These are phyloP conservation scores for Articulospora tetracladia DNA, from an alignment of 495 filamentous ascomycete genomes.

Conservation along the genomic window DNA sequence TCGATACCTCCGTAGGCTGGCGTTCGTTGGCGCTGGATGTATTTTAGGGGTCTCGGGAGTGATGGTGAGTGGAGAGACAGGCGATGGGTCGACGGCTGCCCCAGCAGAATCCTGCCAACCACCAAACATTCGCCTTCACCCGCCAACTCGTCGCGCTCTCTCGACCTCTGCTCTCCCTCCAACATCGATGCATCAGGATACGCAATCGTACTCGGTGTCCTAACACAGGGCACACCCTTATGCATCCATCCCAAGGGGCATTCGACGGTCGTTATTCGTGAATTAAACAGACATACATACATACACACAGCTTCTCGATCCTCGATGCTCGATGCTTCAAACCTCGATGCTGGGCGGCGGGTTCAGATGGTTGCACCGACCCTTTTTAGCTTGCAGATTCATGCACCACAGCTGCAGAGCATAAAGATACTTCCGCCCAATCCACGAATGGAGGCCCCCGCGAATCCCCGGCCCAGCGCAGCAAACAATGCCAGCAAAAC, in stretches of 20 bases:
- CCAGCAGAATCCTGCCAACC: background rate
- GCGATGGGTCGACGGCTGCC: background rate
- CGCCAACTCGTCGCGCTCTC: background rate
- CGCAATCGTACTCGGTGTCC: constrained; percentile 13
- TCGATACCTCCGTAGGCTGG: background rate
- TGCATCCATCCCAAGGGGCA: constrained; percentile 9
- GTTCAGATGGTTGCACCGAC: constrained; percentile 2
- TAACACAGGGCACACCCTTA: background rate
- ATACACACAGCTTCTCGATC: background rate
- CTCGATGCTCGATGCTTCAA: background rate
- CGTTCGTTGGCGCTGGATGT: background rate
- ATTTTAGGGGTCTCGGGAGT: background rate
- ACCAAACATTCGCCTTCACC: background rate
- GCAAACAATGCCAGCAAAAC: constrained; percentile 2
- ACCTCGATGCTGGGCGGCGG: background rate
- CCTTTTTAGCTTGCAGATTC: constrained; percentile 5
- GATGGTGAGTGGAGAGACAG: background rate
- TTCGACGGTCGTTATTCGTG: background rate
- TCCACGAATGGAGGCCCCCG: constrained; percentile 5
- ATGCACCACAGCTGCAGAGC: constrained; percentile 16
- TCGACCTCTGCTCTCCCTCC: background rate
- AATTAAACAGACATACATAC: too few species aligned
- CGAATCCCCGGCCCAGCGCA: background rate
- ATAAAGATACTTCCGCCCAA: constrained; percentile 5
- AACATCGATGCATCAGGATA: background rate